Base-by-base conservation (phyloP, 345 rosid species). In the Lagerstroemia speciosa region DNA sequence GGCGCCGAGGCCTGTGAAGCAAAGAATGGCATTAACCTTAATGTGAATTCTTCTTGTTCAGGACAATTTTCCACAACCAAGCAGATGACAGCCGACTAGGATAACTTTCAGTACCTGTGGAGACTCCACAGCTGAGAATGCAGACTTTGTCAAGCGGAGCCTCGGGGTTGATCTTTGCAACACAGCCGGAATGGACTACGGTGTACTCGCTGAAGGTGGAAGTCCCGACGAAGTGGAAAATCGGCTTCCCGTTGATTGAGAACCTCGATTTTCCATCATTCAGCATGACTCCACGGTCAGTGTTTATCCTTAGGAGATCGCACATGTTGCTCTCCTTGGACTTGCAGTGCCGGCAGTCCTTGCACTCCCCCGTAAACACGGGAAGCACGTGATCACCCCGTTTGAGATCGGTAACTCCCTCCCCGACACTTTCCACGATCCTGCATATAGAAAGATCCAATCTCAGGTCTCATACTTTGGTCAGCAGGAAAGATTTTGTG, bases 141-240 rank as follows among this genome's bases (percentile, higher is more conserved):
- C 80, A 81, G 30, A 83, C 80, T 80, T 80, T 83, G 78, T 80
- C 84, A 2, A 78, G 60, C 0, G 86, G 86, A 64, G 86, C 86
- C 6, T 40, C 75, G 11, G 86, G 84, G 40, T 83, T 74, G 81
- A 83, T 76, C 81, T 83, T 83, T 33, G 82, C 84, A 0, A 76
- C 62, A 62, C 79, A 80, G 0, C 82, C 84, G 16, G 63, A 76
- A 55, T 83, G 84, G 43, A 72, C 67, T 26, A 78, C 82, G 5
- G 86, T 83, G 75, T 77, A 75, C 65, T 77, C 79, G 38, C 83
- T 78, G 55, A 77, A 80, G 8, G 83, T 80, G 24, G 83, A 80
- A 6, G 83, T 80, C 32, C 83, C 81, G 48, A 75, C 64, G 53
- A 80, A 80, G 50, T 77, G 83, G 57, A 64, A 70, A 67, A 80